Evolutionary conservation across 2,329 filamentous ascomycete genomes (phyloP), one percentile per base, ranked within the genome.

Genomic region (Botrytis fragariae): DNA sequence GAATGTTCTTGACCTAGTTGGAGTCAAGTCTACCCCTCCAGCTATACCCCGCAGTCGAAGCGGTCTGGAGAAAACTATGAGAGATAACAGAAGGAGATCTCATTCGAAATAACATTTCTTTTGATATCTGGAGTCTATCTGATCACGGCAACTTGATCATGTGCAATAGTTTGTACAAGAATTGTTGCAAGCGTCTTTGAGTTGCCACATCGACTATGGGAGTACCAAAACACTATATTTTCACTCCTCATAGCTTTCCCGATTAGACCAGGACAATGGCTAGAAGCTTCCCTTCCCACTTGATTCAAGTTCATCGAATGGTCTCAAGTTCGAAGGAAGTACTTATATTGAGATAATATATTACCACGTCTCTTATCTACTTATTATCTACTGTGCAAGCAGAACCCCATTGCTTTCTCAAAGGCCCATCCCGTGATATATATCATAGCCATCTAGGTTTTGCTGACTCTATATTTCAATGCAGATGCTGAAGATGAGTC

Each of bases 401-500:
- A 57, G 51, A 20, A 44, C 18, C 35, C 4, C n/a, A 22, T n/a
- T 22, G 9, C 39, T 14, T 39, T 22, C 16, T 22, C 3, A 57
- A 42, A 14, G 39, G 20, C 48, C 42, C 9, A 42, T 32, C 37
- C 25, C 22, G 12, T 6, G n/a, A 22, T 32, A 22, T 32, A 32
- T 1, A 29, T 14, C 20, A 39, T 22, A 7, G 25, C 6, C 39
- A 57, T 57, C 20, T 20, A 39, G 18, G 16, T 8, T 39, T 69
- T 42, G 57, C 65, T 69, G 65, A 65, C 59, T 42, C 12, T 7
- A 10, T 29, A 22, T 37, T 51, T 18, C 18, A 29, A 32, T 35
- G 48, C 68, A 80, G 80, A 81, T 75, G 78, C 78, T 71, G 86
- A 93, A 80, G 96, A 99, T 83, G 95, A 98, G 84, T 96, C 95